Conservation (phyloP, 805 yeast genomes). For the Candida vaughaniae region DNA sequence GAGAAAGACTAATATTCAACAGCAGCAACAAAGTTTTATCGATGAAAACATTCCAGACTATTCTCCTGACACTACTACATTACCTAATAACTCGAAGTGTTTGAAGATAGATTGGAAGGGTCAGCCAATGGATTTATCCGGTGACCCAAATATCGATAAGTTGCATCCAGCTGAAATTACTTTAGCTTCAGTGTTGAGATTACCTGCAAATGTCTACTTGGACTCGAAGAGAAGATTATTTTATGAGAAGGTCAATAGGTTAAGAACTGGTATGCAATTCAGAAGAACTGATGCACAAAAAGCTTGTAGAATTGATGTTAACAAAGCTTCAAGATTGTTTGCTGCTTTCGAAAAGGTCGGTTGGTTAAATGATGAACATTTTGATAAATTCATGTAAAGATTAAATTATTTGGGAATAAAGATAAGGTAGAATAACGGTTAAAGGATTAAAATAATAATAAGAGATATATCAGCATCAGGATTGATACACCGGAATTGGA, state of each 20-base stretch:
- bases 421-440: constrained; percentile 1
- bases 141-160: constrained; percentile 68
- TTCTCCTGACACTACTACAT: constrained; percentile 65
- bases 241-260: constrained; percentile 80
- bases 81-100: constrained; percentile 68
- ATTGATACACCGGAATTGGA: too few relatives aligned
- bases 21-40: constrained; percentile 48
- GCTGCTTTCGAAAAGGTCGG: constrained; percentile 91
- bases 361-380: constrained; percentile 80
- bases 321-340: constrained; percentile 87
- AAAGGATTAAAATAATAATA: neutral
- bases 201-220: constrained; percentile 82
- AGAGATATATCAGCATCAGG: too few relatives aligned
- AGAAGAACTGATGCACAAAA: constrained; percentile 97
- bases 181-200: constrained; percentile 83
- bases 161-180: constrained; percentile 90
- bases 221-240: constrained; percentile 71
- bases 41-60: constrained; percentile 79
- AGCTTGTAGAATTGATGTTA: constrained; percentile 95
- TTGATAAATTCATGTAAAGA: constrained; percentile 34
- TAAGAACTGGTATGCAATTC: constrained; percentile 70
- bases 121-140: constrained; percentile 86
- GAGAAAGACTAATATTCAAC: constrained; percentile 28
- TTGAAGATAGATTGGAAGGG: constrained; percentile 97
- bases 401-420: too few relatives aligned